Conservation (phyloP, 164 flowering plant genomes). For the Paratinospora sagittata region DNA sequence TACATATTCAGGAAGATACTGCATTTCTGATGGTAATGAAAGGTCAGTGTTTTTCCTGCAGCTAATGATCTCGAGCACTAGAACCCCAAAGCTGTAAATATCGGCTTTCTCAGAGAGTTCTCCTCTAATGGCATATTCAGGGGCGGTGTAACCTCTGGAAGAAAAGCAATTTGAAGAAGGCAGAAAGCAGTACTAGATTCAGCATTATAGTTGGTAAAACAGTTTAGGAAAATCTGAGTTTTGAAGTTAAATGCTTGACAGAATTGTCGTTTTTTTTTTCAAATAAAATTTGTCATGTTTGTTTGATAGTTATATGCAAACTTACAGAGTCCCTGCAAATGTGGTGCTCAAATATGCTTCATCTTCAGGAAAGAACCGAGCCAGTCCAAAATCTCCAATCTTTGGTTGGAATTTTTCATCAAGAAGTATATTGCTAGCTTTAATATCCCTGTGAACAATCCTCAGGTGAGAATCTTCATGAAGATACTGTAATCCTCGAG, state of each 20-base stretch:
- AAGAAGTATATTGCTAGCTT: conserved; percentile 70
- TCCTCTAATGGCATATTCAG: conserved; percentile 65
- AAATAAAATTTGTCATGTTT: neutral
- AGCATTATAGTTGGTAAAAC: neutral
- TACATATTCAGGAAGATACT: conserved; percentile 76
- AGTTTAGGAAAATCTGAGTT: neutral
- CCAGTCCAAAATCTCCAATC: conserved; percentile 66
- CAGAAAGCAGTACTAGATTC: neutral
- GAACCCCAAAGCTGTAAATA: conserved; percentile 66
- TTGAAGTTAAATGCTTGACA: neutral
- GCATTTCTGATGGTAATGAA: conserved; percentile 51
- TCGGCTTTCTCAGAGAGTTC: conserved; percentile 68
- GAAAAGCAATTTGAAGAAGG: neutral
- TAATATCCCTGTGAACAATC: conserved; percentile 65
- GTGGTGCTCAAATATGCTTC: conserved; percentile 60
- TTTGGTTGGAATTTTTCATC: conserved; percentile 55
- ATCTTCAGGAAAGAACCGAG: conserved; percentile 68
- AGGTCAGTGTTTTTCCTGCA: conserved; percentile 60
- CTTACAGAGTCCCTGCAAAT: conserved; percentile 75
- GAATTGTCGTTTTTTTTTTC: neutral
- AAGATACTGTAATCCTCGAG: conserved; percentile 58
- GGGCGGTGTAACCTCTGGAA: conserved; percentile 65
- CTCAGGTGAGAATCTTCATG: conserved; percentile 63
- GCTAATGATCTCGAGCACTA: conserved; percentile 56
- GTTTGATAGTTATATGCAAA: neutral